A percentile compares a stretch with the other conserved stretches of the same genome.
These are phyloP conservation scores for Chlorella sp. DNA, from an alignment of 139 green algal genomes.

Conservation along the genomic window DNA sequence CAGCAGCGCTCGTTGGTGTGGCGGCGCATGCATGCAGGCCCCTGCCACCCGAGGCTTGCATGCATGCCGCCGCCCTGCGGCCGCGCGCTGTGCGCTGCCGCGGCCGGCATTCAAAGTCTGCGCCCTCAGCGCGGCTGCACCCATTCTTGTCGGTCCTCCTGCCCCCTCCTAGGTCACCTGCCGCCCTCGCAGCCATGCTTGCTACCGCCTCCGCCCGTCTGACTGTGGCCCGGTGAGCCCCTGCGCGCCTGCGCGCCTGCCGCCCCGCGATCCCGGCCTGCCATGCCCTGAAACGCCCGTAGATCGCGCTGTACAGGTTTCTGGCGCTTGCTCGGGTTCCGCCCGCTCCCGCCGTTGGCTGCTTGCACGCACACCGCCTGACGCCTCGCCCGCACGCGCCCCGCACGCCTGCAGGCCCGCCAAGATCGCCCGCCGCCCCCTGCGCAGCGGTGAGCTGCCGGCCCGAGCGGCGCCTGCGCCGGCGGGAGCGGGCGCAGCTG, in stretches of 20 bases:
- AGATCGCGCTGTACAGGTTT: not conserved
- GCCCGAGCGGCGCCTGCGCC: too few relatives aligned
- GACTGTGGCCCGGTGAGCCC: not conserved
- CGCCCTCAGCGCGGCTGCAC: not conserved
- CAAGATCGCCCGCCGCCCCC: not conserved
- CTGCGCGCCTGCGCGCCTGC: not conserved
- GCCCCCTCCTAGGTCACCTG: not conserved
- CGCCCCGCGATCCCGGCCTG: not conserved
- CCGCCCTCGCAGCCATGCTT: not conserved
- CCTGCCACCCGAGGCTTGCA: too few relatives aligned
- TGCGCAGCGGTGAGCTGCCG: conserved; percentile 1
- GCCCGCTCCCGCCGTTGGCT: not conserved
- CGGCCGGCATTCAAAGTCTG: not conserved
- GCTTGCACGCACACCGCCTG: not conserved
- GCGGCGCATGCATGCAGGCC: not conserved
- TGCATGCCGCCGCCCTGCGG: not conserved
- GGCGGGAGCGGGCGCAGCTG: not conserved
- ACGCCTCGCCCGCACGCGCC: not conserved
- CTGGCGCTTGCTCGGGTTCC: not conserved
- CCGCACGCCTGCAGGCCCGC: not conserved
- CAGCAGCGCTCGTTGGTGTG: not conserved
- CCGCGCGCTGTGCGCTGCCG: not conserved
- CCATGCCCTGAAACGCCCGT: not conserved
- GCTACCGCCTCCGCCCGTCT: not conserved
- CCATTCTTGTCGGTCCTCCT: not conserved